Percentiles rank a stretch among this genome's conserved stretches.
Evolutionary conservation across 2,329 filamentous ascomycete species (phyloP).

Genomic region (Iodosphaeria phyllophila): DNA sequence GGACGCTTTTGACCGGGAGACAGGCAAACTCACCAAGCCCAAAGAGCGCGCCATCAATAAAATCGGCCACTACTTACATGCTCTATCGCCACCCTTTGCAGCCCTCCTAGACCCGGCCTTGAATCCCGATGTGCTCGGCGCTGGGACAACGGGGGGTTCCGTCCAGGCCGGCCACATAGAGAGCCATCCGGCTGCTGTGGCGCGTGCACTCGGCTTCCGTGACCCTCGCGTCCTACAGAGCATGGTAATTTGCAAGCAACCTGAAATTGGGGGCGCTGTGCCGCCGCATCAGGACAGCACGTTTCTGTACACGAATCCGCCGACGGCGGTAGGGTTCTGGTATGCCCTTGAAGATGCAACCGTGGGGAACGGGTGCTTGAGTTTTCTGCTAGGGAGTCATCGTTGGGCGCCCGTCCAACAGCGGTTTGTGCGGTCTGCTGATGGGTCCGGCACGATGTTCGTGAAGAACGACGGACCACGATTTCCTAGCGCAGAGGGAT

Average conservation of each 20-base stretch:
- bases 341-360: conserved; percentile 91
- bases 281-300: conserved; percentile 84
- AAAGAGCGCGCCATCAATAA: conserved; percentile 81
- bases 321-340: conserved; percentile 89
- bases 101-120: conserved; percentile 27
- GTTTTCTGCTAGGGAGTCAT: conserved; percentile 72
- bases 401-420: conserved; percentile 46
- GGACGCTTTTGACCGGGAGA: conserved; percentile 53
- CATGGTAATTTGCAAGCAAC: conserved; percentile 98
- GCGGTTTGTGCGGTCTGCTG: conserved; percentile 50
- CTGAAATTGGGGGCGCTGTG: conserved; percentile 83
- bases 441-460: conserved; percentile 44
- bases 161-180: conserved; percentile 14
- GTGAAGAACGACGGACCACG: conserved; percentile 44
- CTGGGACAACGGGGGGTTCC: conserved; percentile 24
- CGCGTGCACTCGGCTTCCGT: conserved; percentile 49
- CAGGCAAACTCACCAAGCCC: conserved; percentile 51
- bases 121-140: conserved; percentile 19
- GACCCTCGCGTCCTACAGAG: conserved; percentile 72
- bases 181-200: conserved; percentile 38
- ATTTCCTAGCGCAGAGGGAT: conserved; percentile 38
- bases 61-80: conserved; percentile 64
- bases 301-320: conserved; percentile 79
- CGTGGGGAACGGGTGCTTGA: conserved; percentile 69
- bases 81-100: conserved; percentile 47